Percentiles rank a stretch among this genome's conserved stretches.
Conservation (phyloP, 768 basidiomycete genomes). For the Epithele typhae region DNA sequence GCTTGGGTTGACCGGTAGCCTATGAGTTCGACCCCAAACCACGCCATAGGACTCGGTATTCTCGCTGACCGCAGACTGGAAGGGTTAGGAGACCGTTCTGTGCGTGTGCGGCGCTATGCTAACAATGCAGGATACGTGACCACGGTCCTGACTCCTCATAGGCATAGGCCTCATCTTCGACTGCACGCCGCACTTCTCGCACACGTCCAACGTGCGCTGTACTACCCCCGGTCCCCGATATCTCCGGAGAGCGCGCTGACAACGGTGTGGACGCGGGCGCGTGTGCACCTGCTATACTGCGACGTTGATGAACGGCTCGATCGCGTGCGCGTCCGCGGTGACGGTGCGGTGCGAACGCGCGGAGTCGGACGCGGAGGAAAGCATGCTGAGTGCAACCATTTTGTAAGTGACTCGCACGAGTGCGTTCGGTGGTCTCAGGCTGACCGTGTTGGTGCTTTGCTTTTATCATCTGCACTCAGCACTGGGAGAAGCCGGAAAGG, state of each 20-base stretch:
- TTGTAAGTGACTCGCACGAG: neutral
- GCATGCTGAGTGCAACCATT: neutral
- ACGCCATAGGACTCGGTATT: too few relatives aligned
- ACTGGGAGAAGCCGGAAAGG: neutral
- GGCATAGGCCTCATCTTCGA: constrained; percentile 5
- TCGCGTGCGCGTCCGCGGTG: neutral
- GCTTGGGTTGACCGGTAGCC: too few relatives aligned
- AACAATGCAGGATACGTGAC: constrained; percentile 11
- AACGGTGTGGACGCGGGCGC: neutral
- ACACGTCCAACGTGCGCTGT: constrained; percentile 6
- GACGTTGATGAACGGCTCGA: neutral
- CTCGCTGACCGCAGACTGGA: too few relatives aligned
- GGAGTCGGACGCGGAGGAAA: neutral
- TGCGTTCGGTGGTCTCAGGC: neutral
- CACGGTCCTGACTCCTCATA: constrained; percentile 13
- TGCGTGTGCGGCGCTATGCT: constrained; percentile 13
- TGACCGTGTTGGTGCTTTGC: neutral
- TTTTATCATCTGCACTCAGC: neutral
- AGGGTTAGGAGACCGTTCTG: constrained; percentile 10
- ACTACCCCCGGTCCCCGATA: neutral
- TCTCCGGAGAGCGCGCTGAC: neutral
- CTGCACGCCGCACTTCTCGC: too few relatives aligned
- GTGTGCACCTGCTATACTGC: neutral
- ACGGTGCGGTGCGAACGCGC: neutral
- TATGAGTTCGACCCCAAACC: too few relatives aligned